Conservation (phyloP, 2,329 filamentous ascomycete genomes). For the Ampelomyces quisqualis region DNA sequence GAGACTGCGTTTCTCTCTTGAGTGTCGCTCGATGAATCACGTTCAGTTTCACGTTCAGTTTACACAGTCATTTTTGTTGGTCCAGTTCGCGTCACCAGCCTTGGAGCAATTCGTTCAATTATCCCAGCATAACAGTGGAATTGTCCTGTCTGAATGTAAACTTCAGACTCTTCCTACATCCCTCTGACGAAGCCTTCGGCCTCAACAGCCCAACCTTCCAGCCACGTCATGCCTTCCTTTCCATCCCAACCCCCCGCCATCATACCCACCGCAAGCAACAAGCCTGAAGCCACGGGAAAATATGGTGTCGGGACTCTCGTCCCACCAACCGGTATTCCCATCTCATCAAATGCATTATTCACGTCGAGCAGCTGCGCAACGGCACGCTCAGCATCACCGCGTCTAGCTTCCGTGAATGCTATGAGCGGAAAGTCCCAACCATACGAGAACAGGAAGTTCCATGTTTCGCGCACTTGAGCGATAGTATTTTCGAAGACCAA, state of each 20-base stretch:
- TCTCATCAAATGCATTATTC: conserved; percentile 58
- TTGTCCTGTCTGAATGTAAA: too few species aligned
- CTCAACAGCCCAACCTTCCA: conserved; percentile 50
- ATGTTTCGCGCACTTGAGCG: conserved; percentile 33
- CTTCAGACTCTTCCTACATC: too few species aligned
- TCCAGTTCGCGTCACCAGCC: too few species aligned
- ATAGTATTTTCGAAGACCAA: conserved; percentile 35
- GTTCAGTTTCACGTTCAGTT: too few species aligned
- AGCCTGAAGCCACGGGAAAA: conserved; percentile 54
- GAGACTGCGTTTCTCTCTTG: too few species aligned
- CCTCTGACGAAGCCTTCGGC: conserved; percentile 51
- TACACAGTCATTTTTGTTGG: too few species aligned
- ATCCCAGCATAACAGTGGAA: too few species aligned
- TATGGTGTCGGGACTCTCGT: conserved; percentile 59
- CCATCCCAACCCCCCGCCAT: conserved; percentile 60
- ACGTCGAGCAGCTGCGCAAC: conserved; percentile 50
- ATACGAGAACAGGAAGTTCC: conserved; percentile 40
- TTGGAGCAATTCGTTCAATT: too few species aligned
- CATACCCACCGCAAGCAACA: conserved; percentile 58
- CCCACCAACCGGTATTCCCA: conserved; percentile 57
- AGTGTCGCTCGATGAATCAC: too few species aligned
- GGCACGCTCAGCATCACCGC: conserved; percentile 31
- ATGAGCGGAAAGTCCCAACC: conserved; percentile 42
- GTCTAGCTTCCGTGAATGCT: conserved; percentile 33
- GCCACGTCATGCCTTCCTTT: conserved; percentile 50